Percentiles rank a stretch among this genome's conserved stretches.
Conservation (phyloP, 2,329 filamentous ascomycete genomes). For the Alternaria infectoria region DNA sequence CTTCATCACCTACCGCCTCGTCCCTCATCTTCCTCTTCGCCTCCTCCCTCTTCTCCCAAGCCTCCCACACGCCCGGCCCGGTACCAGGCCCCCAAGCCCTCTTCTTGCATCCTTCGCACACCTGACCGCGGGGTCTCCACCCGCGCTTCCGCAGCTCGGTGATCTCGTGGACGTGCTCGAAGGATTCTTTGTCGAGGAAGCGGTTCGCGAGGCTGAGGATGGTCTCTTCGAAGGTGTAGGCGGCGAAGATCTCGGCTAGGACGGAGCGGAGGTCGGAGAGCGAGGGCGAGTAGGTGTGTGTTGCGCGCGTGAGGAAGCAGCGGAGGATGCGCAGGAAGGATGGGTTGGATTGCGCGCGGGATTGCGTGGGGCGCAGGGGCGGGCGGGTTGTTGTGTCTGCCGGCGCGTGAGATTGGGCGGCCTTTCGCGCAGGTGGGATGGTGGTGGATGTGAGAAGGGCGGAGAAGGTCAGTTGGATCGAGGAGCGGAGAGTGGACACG, state of each 20-base stretch:
- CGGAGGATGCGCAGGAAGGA: conserved; percentile 89
- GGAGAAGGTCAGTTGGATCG: conserved; percentile 91
- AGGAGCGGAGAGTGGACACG: conserved; percentile 70
- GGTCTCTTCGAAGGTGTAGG: conserved; percentile 93
- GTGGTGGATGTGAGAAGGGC: conserved; percentile 76
- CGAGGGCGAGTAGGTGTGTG: conserved; percentile 76
- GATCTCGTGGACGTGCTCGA: conserved; percentile 79
- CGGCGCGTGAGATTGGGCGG: conserved; percentile 31
- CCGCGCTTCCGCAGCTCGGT: conserved; percentile 78
- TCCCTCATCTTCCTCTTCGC: conserved; percentile 53
- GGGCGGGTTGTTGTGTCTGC: conserved; percentile 24
- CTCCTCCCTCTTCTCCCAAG: conserved; percentile 70
- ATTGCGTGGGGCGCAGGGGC: conserved; percentile 26
- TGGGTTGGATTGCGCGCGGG: conserved; percentile 60
- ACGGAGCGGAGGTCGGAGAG: conserved; percentile 86
- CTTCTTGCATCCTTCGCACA: conserved; percentile 83
- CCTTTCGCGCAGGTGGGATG: conserved; percentile 27
- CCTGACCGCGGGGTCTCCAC: conserved; percentile 86
- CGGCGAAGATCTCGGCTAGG: conserved; percentile 87
- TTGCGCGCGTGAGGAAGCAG: conserved; percentile 84
- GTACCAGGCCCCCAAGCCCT: conserved; percentile 90
- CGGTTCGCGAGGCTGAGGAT: conserved; percentile 84
- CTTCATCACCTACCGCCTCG: conserved; percentile 42
- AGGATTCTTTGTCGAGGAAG: conserved; percentile 87
- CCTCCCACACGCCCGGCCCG: conserved; percentile 76